These are phyloP conservation scores for Termitomyces sp. DNA, from an alignment of 768 basidiomycete species.

Conservation along the genomic window DNA sequence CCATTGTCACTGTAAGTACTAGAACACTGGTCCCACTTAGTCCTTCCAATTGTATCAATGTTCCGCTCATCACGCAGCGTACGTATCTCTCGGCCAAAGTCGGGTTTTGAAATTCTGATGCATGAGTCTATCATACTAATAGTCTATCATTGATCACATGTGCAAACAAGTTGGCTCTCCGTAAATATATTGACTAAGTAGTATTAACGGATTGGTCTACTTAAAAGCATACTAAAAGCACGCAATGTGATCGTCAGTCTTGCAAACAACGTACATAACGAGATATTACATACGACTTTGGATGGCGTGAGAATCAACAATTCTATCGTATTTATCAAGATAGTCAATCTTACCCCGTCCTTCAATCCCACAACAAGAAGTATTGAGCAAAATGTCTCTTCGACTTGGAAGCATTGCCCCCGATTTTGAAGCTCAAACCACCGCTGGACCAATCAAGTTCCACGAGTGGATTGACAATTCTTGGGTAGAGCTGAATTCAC, in stretches of 20 bases:
- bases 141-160: too few species aligned
- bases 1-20: background rate
- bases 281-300: background rate
- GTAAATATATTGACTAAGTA: too few species aligned
- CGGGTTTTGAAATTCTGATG: too few species aligned
- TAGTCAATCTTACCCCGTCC: background rate
- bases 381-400: conserved; percentile 42
- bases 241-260: conserved; percentile 42
- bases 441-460: conserved; percentile 83
- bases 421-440: conserved; percentile 90
- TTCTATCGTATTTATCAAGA: conserved; percentile 39
- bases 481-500: conserved; percentile 58
- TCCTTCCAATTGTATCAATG: background rate
- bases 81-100: too few species aligned
- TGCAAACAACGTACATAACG: conserved; percentile 7
- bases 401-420: conserved; percentile 89
- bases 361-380: background rate
- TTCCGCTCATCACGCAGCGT: background rate
- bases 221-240: too few species aligned
- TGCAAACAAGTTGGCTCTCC: too few species aligned
- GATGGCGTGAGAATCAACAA: conserved; percentile 59
- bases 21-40: too few species aligned
- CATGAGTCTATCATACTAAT: too few species aligned
- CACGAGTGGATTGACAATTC: conserved; percentile 89
- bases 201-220: too few species aligned